Evolutionary conservation across 306 rosid genomes (phyloP), one percentile per base, ranked within the genome.

Genomic region (Oemleria cerasiformis): DNA sequence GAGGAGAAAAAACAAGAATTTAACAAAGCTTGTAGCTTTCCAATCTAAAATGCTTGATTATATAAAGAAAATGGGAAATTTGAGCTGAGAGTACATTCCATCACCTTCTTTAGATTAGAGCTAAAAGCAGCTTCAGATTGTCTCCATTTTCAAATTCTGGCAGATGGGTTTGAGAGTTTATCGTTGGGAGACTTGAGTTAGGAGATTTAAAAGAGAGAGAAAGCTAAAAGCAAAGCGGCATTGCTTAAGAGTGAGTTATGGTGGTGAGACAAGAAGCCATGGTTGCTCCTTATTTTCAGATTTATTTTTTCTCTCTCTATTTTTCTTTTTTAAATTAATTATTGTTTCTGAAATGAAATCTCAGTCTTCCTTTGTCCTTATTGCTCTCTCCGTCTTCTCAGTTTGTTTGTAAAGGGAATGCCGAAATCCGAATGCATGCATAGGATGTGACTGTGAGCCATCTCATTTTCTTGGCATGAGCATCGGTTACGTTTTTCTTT

Each of bases 51-150:
- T 54, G 51, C 16, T 34, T 15, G 10, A 25, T 36, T 11, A 47
- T n/a, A 36, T 6, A 47, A 47, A 66, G 40, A 50, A 41, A 20
- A 8, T 45, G 58, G 21, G 48, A 20, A 5, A 13, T 48, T 60
- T 20, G 19, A 0, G 30, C 30, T 25, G 15, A 5, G 9, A n/a
- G 7, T 20, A 9, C 25, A 14, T 13, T 1, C 0, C n/a, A 4
- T 4, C 68, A 48, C 56, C 79, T 71, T 70, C 9, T 21, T 68
- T 47, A 6, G 16, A 4, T 53, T 16, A 7, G 62, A 41, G 59
- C 60, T 16, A 15, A 64, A 74, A 41, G 41, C 63, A 13, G 41
- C 63, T 1, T 72, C 12, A 25, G 30, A 25, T 25, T 25, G 1
- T 25, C 30, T 25, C 30, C 30, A 25, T 25, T 12, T 4, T 79